phyloP scores from a whole-genome alignment of 768 basidiomycete genomes.

The Trametes elegans region DNA sequence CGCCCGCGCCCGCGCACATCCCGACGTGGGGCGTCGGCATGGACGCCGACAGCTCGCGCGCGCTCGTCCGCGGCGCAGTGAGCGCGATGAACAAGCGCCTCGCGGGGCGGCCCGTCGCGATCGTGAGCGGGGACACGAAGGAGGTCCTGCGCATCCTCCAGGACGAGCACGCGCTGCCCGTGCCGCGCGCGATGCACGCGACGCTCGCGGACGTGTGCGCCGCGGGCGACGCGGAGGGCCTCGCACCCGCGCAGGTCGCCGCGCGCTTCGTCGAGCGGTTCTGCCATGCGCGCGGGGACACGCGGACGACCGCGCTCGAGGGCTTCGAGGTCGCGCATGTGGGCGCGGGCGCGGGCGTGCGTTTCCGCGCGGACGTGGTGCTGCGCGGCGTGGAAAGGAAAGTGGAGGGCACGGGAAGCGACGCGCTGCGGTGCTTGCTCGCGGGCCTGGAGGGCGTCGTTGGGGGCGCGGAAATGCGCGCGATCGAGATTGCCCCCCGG shows the following conservation, averaged over 20 bases:
- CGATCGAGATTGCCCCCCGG: neutral
- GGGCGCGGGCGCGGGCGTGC: neutral
- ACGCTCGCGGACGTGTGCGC: neutral
- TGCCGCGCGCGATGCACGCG: conserved; percentile 1
- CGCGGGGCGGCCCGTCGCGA: neutral
- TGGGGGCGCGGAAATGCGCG: neutral
- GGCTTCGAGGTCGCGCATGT: neutral
- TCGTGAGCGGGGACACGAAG: neutral
- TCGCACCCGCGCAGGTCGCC: neutral
- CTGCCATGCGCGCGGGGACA: neutral
- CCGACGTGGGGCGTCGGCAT: neutral
- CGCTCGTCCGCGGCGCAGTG: neutral
- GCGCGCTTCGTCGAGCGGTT: conserved; percentile 3
- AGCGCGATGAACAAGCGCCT: conserved; percentile 7
- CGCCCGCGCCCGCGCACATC: neutral
- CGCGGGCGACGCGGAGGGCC: neutral
- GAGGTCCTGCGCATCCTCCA: conserved; percentile 3
- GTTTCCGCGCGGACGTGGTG: neutral
- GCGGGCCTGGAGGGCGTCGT: neutral
- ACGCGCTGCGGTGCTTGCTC: neutral
- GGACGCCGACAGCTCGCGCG: neutral
- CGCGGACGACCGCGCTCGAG: neutral
- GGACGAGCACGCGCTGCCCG: neutral
- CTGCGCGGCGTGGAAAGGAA: neutral
- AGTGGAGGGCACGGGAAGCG: neutral